Conservation (phyloP, 495 filamentous ascomycete species). For the Umbilicaria muhlenbergii region DNA sequence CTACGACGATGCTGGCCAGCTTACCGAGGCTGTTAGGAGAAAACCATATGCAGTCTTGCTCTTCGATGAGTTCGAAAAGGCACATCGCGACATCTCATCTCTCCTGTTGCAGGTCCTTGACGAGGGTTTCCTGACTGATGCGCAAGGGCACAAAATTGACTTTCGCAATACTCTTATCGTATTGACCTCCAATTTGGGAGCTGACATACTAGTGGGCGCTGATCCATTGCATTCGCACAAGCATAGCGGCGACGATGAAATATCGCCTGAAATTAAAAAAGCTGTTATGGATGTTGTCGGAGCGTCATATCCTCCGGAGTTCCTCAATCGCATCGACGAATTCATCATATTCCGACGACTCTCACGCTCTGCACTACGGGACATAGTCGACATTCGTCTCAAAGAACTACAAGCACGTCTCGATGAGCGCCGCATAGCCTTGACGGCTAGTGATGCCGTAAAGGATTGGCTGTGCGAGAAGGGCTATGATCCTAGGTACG, state of each 20-base stretch:
- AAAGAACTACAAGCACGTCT: slow-evolving; percentile 72
- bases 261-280: slow-evolving; percentile 51
- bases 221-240: slow-evolving; percentile 28
- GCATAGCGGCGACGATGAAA: slow-evolving; percentile 42
- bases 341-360: slow-evolving; percentile 92
- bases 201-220: slow-evolving; percentile 30
- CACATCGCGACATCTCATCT: slow-evolving; percentile 85
- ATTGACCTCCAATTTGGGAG: slow-evolving; percentile 77
- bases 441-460: slow-evolving; percentile 54
- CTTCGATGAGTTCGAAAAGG: slow-evolving; percentile 97
- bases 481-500: slow-evolving; percentile 83
- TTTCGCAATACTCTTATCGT: slow-evolving; percentile 95
- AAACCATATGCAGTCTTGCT: slow-evolving; percentile 93
- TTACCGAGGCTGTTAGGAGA: slow-evolving; percentile 86
- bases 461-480: slow-evolving; percentile 74
- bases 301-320: slow-evolving; percentile 70
- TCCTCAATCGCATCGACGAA: slow-evolving; percentile 90
- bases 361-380: slow-evolving; percentile 59
- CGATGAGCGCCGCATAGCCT: slow-evolving; percentile 67
- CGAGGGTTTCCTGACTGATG: slow-evolving; percentile 89
- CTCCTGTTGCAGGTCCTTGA: slow-evolving; percentile 92
- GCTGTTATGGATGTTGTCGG: slow-evolving; percentile 85
- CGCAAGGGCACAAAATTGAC: slow-evolving; percentile 90
- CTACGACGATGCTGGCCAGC: slow-evolving; percentile 92
- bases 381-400: slow-evolving; percentile 87